Percentiles rank a stretch among this genome's conserved stretches.
phyloP scores from a whole-genome alignment of 2,329 filamentous ascomycete genomes.

The Anisogramma anomala region DNA sequence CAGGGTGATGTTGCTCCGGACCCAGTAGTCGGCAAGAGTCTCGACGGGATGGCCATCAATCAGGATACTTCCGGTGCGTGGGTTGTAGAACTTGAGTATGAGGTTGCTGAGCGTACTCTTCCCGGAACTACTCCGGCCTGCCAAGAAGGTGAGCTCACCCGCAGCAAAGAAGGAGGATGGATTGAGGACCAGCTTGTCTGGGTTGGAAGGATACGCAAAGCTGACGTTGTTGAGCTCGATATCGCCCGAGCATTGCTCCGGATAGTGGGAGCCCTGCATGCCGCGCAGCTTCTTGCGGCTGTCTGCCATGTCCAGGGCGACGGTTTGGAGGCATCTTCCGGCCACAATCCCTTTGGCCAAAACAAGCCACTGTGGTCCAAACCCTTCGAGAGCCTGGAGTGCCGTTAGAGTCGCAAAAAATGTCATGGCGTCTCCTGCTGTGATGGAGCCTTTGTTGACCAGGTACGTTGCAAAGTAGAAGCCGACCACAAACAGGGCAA shows the following conservation, averaged over 20 bases:
- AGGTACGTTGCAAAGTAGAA: slow-evolving; percentile 79
- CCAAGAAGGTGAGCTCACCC: slow-evolving; percentile 64
- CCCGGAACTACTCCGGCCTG: slow-evolving; percentile 80
- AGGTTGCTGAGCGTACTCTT: slow-evolving; percentile 83
- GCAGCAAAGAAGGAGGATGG: slow-evolving; percentile 55
- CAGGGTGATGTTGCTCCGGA: slow-evolving; percentile 65
- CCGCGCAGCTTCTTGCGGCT: slow-evolving; percentile 16
- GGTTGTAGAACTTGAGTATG: slow-evolving; percentile 64
- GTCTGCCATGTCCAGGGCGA: slow-evolving; percentile 27
- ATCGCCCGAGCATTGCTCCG: slow-evolving; percentile 45
- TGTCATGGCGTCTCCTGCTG: slow-evolving; percentile 60
- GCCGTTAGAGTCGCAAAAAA: slow-evolving; percentile 75
- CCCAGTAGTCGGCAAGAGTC: slow-evolving; percentile 56
- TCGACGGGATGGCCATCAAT: slow-evolving; percentile 55
- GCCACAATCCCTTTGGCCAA: slow-evolving; percentile 71
- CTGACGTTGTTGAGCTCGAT: slow-evolving; percentile 63
- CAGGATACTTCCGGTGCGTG: slow-evolving; percentile 48
- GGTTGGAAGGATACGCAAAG: slow-evolving; percentile 70
- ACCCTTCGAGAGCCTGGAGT: slow-evolving; percentile 60
- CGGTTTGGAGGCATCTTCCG: slow-evolving; percentile 46
- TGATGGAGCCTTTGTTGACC: slow-evolving; percentile 45
- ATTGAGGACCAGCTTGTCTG: slow-evolving; percentile 45
- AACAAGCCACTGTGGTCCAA: slow-evolving; percentile 66
- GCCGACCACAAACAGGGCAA: slow-evolving; percentile 72
- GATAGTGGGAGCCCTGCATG: slow-evolving; percentile 14